These are phyloP conservation scores for Heracleum sosnowskyi DNA, from an alignment of 129 eudicot genomes.

Conservation along the genomic window DNA sequence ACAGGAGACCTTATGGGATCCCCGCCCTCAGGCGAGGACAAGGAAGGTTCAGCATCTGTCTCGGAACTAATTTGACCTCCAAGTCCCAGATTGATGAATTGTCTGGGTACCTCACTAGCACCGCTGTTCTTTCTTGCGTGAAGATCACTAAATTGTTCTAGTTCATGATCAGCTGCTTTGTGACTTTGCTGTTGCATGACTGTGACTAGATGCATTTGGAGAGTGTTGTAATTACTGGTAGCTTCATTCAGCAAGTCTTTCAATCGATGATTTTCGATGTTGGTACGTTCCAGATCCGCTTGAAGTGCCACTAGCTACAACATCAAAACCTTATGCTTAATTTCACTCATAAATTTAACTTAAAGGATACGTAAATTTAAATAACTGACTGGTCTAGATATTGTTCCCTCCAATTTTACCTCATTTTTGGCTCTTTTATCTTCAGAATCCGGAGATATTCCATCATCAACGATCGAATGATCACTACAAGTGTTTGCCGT, in stretches of 20 bases:
- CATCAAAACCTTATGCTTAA: neutral
- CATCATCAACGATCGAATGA: neutral
- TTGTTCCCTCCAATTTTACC: neutral
- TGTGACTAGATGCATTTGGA: slow-evolving; percentile 52
- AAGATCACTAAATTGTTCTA: neutral
- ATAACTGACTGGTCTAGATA: neutral
- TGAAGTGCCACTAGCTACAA: slow-evolving; percentile 6
- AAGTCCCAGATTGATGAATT: slow-evolving; percentile 39
- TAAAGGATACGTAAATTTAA: neutral
- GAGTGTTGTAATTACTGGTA: slow-evolving; percentile 39
- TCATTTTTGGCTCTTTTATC: neutral
- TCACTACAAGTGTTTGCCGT: slow-evolving; percentile 1
- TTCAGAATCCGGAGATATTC: neutral
- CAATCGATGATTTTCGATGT: slow-evolving; percentile 42
- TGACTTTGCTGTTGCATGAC: slow-evolving; percentile 34
- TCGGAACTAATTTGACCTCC: slow-evolving; percentile 8
- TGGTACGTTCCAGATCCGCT: slow-evolving; percentile 35
- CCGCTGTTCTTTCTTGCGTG: neutral
- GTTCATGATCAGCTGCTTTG: slow-evolving; percentile 13
- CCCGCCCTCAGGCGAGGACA: slow-evolving; percentile 34
- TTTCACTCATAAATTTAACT: neutral
- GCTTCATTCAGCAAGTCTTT: slow-evolving; percentile 42
- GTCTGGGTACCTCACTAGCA: slow-evolving; percentile 16
- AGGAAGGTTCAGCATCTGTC: slow-evolving; percentile 25
- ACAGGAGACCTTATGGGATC: slow-evolving; percentile 14